Conservation (phyloP, 208 protist species). For the Trypanosoma scelopori region DNA sequence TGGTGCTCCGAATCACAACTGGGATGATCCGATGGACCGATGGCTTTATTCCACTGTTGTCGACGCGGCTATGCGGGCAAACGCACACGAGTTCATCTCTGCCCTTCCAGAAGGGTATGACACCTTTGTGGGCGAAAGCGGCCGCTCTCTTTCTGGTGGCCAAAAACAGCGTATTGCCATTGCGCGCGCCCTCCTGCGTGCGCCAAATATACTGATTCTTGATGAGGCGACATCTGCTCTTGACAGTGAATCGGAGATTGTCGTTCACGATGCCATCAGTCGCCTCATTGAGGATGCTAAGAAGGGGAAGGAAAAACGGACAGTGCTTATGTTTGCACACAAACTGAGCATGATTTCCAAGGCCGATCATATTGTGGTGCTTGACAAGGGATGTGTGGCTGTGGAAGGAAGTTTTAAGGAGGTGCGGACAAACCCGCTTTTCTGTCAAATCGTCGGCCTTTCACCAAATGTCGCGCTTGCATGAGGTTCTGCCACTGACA, state of each 20-base stretch:
- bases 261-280: constrained; percentile 86
- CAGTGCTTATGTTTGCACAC: constrained; percentile 89
- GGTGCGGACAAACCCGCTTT: constrained; percentile 53
- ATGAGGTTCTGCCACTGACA: not conserved
- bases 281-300: constrained; percentile 71
- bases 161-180: constrained; percentile 96
- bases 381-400: constrained; percentile 76
- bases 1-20: constrained; percentile 62
- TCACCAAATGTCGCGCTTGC: not conserved
- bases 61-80: constrained; percentile 65
- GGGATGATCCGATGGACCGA: constrained; percentile 73
- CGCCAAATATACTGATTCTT: constrained; percentile 88
- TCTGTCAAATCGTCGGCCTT: constrained; percentile 69
- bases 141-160: constrained; percentile 86
- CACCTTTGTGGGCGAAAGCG: constrained; percentile 88
- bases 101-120: constrained; percentile 87
- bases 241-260: constrained; percentile 87
- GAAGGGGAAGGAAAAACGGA: constrained; percentile 48
- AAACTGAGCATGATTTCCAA: constrained; percentile 87
- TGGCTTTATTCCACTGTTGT: constrained; percentile 73
- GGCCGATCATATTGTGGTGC: constrained; percentile 85
- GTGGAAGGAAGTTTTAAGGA: constrained; percentile 75
- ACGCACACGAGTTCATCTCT: constrained; percentile 91
- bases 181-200: constrained; percentile 82
- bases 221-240: constrained; percentile 94